Base-by-base conservation (phyloP, 225 moss, liverwort and hornwort species). In the Sphagnum tenellum region DNA sequence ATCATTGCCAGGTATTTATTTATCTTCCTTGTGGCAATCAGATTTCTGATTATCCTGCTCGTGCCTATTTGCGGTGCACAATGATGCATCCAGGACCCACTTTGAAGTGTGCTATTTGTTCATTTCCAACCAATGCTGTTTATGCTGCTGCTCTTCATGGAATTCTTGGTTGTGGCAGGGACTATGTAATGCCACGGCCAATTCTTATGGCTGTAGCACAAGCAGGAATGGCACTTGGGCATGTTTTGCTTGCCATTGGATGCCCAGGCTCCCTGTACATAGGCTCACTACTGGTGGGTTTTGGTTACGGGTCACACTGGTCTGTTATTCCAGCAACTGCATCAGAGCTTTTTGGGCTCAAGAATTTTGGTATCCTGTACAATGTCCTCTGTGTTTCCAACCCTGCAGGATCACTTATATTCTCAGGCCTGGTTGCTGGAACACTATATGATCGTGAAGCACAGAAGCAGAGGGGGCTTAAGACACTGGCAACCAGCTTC, bases 331-430 rank as follows among this genome's bases (percentile, higher is more conserved):
- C 82, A 12, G 82, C 86, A 8, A 75, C 81, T 13, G 82, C 86
- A 4, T 86, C 86, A 3, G 86, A 86, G 71, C 77, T 86, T 4
- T 86, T 86, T 50, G 86, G 86, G 44, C 70, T 86, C 57, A 82
- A 86, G 75, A 77, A 54, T 54, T 86, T 86, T 13, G 86, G 86
- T 49, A 79, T 86, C 77, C 71, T 86, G 9, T 86, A 79, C 71
- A 86, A 86, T 60, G 79, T 86, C 67, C 73, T 83, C 57, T 81
- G 72, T 47, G 59, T 77, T 14, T 80, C 80, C 47, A 84, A 75
- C n/a, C 84, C 84, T 0, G 69, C 70, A 10, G 84, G 84, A 4
- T 80, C 80, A 3, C 80, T 84, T 8, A 64, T 84, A 0, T 80
- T 84, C 68, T 84, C 83, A 7, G 80, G 77, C 57, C 83, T 84